Evolutionary conservation across 257 asterid species (phyloP), one percentile per base, ranked within the genome.

Genomic region (Schizonepeta tenuifolia): DNA sequence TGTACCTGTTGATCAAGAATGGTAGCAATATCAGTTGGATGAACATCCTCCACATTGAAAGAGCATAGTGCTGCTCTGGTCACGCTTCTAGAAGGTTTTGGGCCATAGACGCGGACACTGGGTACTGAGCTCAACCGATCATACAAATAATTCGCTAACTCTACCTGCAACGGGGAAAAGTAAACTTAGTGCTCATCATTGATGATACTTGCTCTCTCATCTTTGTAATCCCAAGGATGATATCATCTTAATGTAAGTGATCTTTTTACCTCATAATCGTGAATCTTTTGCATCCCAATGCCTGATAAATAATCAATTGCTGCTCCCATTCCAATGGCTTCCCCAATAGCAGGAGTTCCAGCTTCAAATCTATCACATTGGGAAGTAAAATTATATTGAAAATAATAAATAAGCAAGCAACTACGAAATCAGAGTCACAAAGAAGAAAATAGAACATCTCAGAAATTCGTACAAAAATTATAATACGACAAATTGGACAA

Each of bases 321-420:
- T 35, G 95, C 98, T 66, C 98, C 98, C 63, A 94, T 82, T 59
- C 97, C 99, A 67, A 94, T 88, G 64, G 93, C 96, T 87, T 89
- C 96, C 24, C 90, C 98, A 72, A 91, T 94, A 62, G 99, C 97
- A 49, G 99, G 98, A 63, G 98, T 94, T 31, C 98, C 99, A 51
- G 97, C 98, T 81, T 91, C 99, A 90, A 94, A 94, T 76, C 99
- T 94, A 62, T 58, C 70, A 26, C 65, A 66, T 15, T 8, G 33
- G 56, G 20, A 69, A 73, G 75, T 38, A 69, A 71, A 28, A 43
- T 66, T 46, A 61, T 54, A 28, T 44, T 7, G 50, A 46, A 49
- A 65, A 47, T 50, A 51, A 28, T 49, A 38, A 26, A 50, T 71
- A 59, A 77, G 70, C 64, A 44, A 57, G 50, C 61, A 36, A 56